Evolutionary conservation across 2,329 filamentous ascomycete genomes (phyloP).

Genomic region (Fusarium concolor): DNA sequence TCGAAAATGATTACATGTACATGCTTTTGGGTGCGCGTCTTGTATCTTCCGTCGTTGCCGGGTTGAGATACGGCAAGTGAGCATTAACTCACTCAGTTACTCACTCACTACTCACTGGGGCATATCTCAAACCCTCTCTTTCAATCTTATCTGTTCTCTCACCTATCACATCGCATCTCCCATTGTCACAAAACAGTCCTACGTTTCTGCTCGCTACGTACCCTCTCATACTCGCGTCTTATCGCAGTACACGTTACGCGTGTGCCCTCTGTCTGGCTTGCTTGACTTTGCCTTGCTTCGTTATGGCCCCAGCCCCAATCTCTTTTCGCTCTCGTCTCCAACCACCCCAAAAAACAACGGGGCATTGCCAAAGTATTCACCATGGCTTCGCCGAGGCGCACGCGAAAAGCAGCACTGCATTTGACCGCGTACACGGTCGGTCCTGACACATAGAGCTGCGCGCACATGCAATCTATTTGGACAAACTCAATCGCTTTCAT

Average conservation of each 20-base stretch:
- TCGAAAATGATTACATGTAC: constrained; percentile 5
- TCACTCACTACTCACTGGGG: neutral
- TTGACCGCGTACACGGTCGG: constrained; percentile 21
- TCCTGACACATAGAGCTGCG: constrained; percentile 18
- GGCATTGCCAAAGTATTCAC: constrained; percentile 17
- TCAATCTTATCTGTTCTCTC: neutral
- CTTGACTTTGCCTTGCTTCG: constrained; percentile 10
- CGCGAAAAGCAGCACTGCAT: constrained; percentile 32
- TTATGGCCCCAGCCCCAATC: constrained; percentile 31
- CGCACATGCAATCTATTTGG: constrained; percentile 5
- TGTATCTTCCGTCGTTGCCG: constrained; percentile 36
- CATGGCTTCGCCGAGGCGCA: constrained; percentile 22
- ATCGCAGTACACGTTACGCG: constrained; percentile 23
- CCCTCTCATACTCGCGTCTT: constrained; percentile 14
- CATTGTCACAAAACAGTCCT: neutral
- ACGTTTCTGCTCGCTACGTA: constrained; percentile 13
- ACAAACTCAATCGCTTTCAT: neutral
- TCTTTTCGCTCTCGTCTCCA: constrained; percentile 27
- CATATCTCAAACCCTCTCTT: constrained; percentile 8
- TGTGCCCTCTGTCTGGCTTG: constrained; percentile 9
- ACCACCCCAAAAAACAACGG: constrained; percentile 37
- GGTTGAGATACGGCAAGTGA: constrained; percentile 25
- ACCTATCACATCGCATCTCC: neutral
- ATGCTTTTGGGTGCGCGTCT: constrained; percentile 27
- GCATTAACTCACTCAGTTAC: constrained; percentile 1